Conservation (phyloP, 2,329 filamentous ascomycete genomes). For the Aspergillus melleus region DNA sequence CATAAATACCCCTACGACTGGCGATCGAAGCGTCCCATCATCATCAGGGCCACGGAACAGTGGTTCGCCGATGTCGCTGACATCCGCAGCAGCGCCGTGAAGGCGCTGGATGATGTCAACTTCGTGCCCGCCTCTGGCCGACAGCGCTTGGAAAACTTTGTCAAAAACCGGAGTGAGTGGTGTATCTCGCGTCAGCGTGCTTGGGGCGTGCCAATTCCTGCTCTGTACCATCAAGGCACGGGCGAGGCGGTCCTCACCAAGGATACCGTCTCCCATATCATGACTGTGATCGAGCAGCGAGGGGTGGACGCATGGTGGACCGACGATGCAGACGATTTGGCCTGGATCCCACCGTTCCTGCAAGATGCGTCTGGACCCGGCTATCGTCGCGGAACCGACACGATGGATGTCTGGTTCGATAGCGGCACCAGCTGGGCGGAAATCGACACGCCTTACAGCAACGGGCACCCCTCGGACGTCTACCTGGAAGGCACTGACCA, state of each 20-base stretch:
- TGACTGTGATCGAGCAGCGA: constrained; percentile 71
- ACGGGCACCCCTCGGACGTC: constrained; percentile 64
- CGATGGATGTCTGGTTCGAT: constrained; percentile 99
- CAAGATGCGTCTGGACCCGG: constrained; percentile 41
- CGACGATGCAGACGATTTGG: constrained; percentile 70
- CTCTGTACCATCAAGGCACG: constrained; percentile 69
- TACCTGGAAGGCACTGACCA: constrained; percentile 95
- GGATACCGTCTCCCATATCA: constrained; percentile 80
- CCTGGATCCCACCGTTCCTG: constrained; percentile 72
- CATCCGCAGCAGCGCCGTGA: constrained; percentile 74
- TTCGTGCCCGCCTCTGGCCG: constrained; percentile 78
- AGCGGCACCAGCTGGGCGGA: constrained; percentile 90
- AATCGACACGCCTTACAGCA: constrained; percentile 37
- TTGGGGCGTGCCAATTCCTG: constrained; percentile 96
- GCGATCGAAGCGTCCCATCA: constrained; percentile 90
- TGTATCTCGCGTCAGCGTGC: constrained; percentile 94
- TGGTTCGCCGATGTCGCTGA: constrained; percentile 93
- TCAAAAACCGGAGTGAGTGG: constrained; percentile 89
- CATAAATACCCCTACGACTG: constrained; percentile 99
- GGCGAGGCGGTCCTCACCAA: constrained; percentile 77
- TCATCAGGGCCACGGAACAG: constrained; percentile 88
- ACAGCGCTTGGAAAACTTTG: constrained; percentile 77
- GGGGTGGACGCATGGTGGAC: constrained; percentile 96
- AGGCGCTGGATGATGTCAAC: constrained; percentile 67
- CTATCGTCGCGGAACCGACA: constrained; percentile 80